Evolutionary conservation across 768 basidiomycete genomes (phyloP).

Genomic region (Pleurotus tuber-regium): DNA sequence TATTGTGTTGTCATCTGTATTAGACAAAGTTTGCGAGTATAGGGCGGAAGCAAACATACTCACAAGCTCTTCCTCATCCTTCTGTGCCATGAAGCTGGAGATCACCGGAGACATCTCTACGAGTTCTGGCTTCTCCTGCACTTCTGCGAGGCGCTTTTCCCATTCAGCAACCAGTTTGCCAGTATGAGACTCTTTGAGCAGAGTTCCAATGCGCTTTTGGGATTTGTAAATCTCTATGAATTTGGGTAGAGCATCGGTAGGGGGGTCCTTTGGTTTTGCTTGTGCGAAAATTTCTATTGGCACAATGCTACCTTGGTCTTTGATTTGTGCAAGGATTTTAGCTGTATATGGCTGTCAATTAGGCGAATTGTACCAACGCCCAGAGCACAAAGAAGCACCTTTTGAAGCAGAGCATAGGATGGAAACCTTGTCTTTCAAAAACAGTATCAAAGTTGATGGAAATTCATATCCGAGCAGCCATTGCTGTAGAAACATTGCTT

Average conservation of each 20-base stretch:
- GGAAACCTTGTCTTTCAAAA: slow-evolving; percentile 71
- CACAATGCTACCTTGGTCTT: slow-evolving; percentile 51
- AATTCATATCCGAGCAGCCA: slow-evolving; percentile 98
- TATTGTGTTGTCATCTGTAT: too few relatives aligned
- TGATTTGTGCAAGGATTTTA: slow-evolving; percentile 81
- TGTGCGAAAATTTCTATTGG: slow-evolving; percentile 76
- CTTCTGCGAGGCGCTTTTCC: slow-evolving; percentile 59
- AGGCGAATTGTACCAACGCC: slow-evolving; percentile 10
- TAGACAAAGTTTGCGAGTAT: not conserved
- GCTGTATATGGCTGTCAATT: slow-evolving; percentile 45
- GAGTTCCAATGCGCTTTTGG: slow-evolving; percentile 64
- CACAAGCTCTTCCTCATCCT: slow-evolving; percentile 91
- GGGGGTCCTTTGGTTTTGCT: slow-evolving; percentile 75
- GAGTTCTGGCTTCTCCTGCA: slow-evolving; percentile 62
- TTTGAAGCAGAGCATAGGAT: slow-evolving; percentile 89
- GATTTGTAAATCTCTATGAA: slow-evolving; percentile 63
- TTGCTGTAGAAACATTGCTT: slow-evolving; percentile 52
- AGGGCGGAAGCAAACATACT: slow-evolving; percentile 23
- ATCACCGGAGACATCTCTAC: slow-evolving; percentile 78
- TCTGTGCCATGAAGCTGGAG: slow-evolving; percentile 78
- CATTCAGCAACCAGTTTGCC: slow-evolving; percentile 91
- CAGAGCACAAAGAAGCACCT: slow-evolving; percentile 43
- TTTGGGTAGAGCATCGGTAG: slow-evolving; percentile 70
- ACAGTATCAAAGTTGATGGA: slow-evolving; percentile 87
- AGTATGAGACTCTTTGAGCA: slow-evolving; percentile 78